Evolutionary conservation across 2,329 filamentous ascomycete genomes (phyloP), one percentile per base, ranked within the genome.

Genomic region (Beauveria pseudobassiana): DNA sequence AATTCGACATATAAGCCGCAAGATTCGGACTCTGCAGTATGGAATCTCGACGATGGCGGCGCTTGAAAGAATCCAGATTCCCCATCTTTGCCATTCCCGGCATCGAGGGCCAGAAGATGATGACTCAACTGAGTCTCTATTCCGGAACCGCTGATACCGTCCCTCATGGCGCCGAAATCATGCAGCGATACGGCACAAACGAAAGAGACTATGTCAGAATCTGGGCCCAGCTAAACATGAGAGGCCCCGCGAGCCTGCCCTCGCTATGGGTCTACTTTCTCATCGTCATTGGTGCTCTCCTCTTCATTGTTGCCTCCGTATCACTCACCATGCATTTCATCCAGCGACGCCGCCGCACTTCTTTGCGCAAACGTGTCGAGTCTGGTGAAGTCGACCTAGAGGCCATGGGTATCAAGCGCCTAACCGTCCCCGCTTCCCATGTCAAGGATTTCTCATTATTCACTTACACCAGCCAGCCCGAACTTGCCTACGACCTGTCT

Each of bases 311-410:
- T 48, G 79, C 82, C 3, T 74, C 78, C 12, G 91, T 86, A 1
- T 95, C 86, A 1, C 71, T 87, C 46, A 77, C 81, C 58, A 96
- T 95, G 89, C 91, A 95, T 67, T 78, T 87, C 24, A 77, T 95
- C 34, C 91, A 96, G 71, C 83, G 86, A 42, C 82, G 85, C 53
- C 85, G 91, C 34, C 85, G 93, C 9, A 80, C 80, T 26, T 80
- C 80, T 1, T 77, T 98, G 12, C 84, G 85, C 56, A 82, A 84
- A 53, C 85, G 92, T 14, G 87, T 97, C 18, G 80, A 85, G 62
- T 81, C 80, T 8, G 93, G 93, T 58, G 89, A 96, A 67, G 87
- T 96, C 22, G 90, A 97, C 69, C 79, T 97, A 3, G 93, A 97
- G 73, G 86, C 86, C 3, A 81, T 96, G 66, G 93, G 92, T 2